Percentiles rank a stretch among this genome's conserved stretches.
phyloP scores from a whole-genome alignment of 352 stramenopile species.

The Phytophthora crassamura region DNA sequence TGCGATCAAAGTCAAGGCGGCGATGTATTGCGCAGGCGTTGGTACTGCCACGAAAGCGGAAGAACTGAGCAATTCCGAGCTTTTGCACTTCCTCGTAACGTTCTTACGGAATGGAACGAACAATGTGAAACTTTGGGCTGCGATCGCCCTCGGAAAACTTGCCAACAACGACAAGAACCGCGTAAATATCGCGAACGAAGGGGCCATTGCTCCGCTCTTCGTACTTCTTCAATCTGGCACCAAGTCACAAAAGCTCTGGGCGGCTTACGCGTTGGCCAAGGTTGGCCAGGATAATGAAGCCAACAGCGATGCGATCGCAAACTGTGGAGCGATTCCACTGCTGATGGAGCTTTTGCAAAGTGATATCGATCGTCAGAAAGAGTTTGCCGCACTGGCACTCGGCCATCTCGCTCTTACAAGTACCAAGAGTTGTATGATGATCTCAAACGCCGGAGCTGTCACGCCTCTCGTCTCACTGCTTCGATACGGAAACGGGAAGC shows the following conservation, averaged over 20 bases:
- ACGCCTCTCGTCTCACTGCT: not conserved
- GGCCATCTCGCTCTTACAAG: not conserved
- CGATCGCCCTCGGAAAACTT: not conserved
- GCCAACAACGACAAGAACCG: slow-evolving; percentile 1
- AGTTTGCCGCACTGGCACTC: not conserved
- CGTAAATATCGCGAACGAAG: not conserved
- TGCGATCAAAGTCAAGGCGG: not conserved
- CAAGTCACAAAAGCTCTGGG: slow-evolving; percentile 3
- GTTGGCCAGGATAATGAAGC: slow-evolving; percentile 1
- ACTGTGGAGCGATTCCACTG: not conserved
- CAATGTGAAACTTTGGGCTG: not conserved
- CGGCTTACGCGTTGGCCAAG: not conserved
- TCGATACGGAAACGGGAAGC: not conserved
- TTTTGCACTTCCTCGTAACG: not conserved
- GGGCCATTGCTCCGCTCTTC: not conserved
- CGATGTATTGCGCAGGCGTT: slow-evolving; percentile 6
- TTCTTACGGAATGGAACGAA: not conserved
- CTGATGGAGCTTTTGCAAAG: not conserved
- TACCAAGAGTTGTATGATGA: not conserved
- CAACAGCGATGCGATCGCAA: not conserved
- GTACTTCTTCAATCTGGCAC: slow-evolving; percentile 10
- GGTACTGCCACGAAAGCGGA: not conserved
- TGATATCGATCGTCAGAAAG: not conserved
- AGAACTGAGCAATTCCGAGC: not conserved
- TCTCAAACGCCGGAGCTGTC: slow-evolving; percentile 2